Base-by-base conservation (phyloP, 305 asterid genomes). In the Fraxinus baroniana region DNA sequence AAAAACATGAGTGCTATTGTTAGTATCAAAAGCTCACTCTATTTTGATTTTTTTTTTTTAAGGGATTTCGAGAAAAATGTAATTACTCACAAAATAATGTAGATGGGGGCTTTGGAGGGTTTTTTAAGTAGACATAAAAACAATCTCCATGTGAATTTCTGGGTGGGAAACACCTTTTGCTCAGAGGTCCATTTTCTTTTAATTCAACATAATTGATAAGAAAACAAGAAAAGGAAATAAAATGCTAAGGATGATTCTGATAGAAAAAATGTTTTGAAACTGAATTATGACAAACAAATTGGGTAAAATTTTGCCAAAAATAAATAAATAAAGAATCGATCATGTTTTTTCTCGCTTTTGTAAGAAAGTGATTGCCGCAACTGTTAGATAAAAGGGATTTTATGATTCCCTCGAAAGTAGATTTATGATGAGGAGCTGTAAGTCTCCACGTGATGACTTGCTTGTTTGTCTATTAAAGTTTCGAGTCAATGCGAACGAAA, bases 161-260 rank as follows among this genome's bases (percentile, higher is more conserved):
- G 55, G 74, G 79, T 78, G 85, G 89, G 68, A 79, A 81, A 76
- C 87, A 86, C 74, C 18, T 71, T 77, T 85, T 60, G 32, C 30
- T 20, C 30, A 60, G 28, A 60, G 30, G 7, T 20, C 70, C 70
- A 60, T 60, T 60, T 60, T 1, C 28, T 20, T 79, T 55, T 79
- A 75, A 68, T 66, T 72, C 17, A 70, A 82, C 60, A 72, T 35
- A 76, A 18, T 32, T 80, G 37, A 49, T 28, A 32, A 32, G 15
- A 72, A 80, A 80, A 77, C 39, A 18, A 30, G 71, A 28, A 30
- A 46, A 73, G 22, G 78, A 35, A 71, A 80, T 44, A 71, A 72
- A 44, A 80, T 44, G 36, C 76, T 49, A 24, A 24, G 73, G 73
- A 64, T 32, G 41, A 46, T 80, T 35, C 32, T 5, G 62, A 72